Evolutionary conservation across 225 moss, liverwort and hornwort genomes (phyloP).

Genomic region (Pleurozium schreberi): DNA sequence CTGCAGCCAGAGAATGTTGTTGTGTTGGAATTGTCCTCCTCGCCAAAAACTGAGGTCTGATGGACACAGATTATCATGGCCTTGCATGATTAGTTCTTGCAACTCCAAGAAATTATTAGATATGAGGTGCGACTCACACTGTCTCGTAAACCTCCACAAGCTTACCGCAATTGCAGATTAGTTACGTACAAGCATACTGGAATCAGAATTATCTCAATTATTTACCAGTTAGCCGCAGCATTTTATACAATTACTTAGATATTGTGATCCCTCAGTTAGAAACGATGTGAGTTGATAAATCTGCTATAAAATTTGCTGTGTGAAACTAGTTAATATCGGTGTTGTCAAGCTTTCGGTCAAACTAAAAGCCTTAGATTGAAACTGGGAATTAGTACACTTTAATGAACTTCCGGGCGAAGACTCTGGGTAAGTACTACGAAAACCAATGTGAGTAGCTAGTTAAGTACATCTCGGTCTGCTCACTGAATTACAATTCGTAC

Average conservation of each 20-base stretch:
- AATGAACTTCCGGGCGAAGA: not conserved
- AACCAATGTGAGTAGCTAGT: not conserved
- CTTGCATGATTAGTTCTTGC: not conserved
- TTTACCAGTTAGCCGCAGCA: not conserved
- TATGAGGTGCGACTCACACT: not conserved
- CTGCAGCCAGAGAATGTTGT: conserved; percentile 26
- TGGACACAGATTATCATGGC: not conserved
- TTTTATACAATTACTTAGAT: not conserved
- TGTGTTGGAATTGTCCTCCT: conserved; percentile 23
- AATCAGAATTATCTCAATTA: not conserved
- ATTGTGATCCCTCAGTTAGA: not conserved
- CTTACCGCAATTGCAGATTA: not conserved
- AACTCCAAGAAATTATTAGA: not conserved
- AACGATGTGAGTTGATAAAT: not conserved
- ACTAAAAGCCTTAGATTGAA: not conserved
- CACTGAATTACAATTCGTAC: not conserved
- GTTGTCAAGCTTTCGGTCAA: not conserved
- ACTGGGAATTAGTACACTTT: not conserved
- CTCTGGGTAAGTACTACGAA: not conserved
- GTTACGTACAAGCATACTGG: not conserved
- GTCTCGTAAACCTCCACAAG: not conserved
- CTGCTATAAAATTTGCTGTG: not conserved
- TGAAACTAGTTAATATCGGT: not conserved
- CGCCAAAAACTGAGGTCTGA: conserved; percentile 40
- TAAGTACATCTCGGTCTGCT: not conserved